Evolutionary conservation across 257 asterid genomes (phyloP).

Genomic region (Datura wrightii): DNA sequence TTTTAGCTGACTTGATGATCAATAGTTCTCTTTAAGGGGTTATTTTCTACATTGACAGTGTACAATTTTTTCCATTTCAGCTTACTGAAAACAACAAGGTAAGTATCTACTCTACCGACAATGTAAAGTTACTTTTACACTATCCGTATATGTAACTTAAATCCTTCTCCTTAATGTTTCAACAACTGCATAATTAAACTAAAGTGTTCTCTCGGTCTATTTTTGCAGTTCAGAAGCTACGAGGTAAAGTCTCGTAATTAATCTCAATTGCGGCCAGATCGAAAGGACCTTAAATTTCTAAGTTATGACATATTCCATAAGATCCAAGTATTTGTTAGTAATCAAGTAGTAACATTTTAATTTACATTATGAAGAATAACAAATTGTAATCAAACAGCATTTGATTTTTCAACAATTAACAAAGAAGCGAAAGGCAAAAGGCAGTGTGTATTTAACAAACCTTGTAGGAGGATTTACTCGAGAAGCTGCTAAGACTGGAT

Average conservation of each 20-base stretch:
- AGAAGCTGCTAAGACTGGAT: conserved; percentile 58
- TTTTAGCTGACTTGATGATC: not conserved
- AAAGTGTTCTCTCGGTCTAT: not conserved
- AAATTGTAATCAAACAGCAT: not conserved
- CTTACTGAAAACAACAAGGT: not conserved
- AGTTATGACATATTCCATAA: too few species aligned
- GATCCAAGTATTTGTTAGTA: too few species aligned
- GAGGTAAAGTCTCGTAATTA: not conserved
- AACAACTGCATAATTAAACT: not conserved
- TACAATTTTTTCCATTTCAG: too few species aligned
- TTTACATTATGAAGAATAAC: not conserved
- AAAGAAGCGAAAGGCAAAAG: not conserved
- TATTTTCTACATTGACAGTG: not conserved
- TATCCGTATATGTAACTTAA: not conserved
- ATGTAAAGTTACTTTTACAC: not conserved
- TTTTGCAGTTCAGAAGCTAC: not conserved
- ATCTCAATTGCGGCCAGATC: too few species aligned
- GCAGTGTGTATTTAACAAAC: conserved; percentile 33
- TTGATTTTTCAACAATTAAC: not conserved
- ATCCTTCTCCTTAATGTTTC: not conserved
- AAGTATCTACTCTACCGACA: not conserved
- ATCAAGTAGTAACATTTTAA: not conserved
- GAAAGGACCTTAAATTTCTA: too few species aligned
- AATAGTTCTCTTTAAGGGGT: not conserved
- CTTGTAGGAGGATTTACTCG: conserved; percentile 56